Evolutionary conservation across 768 basidiomycete genomes (phyloP).

Genomic region (Boletus vermiculosoides): DNA sequence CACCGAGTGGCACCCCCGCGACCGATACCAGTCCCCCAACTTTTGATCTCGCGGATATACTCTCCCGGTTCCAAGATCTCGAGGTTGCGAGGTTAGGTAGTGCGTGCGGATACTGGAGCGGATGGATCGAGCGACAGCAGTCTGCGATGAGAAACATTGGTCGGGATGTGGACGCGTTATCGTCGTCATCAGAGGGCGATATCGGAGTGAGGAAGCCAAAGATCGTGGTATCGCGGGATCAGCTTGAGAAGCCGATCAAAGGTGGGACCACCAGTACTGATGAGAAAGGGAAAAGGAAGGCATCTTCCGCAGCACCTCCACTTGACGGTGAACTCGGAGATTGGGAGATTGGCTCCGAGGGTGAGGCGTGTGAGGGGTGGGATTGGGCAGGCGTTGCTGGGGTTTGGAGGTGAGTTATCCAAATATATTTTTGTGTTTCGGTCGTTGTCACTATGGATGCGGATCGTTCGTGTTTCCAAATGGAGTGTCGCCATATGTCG

Average conservation of each 20-base stretch:
- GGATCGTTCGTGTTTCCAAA: background rate
- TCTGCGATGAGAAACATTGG: background rate
- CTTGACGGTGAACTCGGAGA: slow-evolving; percentile 4
- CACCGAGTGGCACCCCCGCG: background rate
- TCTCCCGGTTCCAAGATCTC: slow-evolving; percentile 31
- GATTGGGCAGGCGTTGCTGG: slow-evolving; percentile 60
- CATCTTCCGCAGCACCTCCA: background rate
- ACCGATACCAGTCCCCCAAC: background rate
- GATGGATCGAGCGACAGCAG: slow-evolving; percentile 15
- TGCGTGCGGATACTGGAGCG: slow-evolving; percentile 41
- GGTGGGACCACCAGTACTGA: background rate
- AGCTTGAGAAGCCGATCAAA: slow-evolving; percentile 10
- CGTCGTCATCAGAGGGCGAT: background rate
- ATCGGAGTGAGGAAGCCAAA: slow-evolving; percentile 7
- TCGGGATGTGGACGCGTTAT: background rate
- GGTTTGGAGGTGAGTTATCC: slow-evolving; percentile 46
- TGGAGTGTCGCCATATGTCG: background rate
- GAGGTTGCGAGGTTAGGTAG: slow-evolving; percentile 43
- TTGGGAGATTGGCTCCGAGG: slow-evolving; percentile 23
- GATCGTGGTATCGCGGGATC: slow-evolving; percentile 10
- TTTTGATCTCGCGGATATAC: slow-evolving; percentile 22
- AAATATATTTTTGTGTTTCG: background rate
- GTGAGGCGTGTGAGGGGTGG: slow-evolving; percentile 42
- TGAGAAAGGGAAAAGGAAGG: slow-evolving; percentile 23
- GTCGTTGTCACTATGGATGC: background rate